These are phyloP conservation scores for Elaeagnus macrophylla DNA, from an alignment of 306 rosid genomes.

Conservation along the genomic window DNA sequence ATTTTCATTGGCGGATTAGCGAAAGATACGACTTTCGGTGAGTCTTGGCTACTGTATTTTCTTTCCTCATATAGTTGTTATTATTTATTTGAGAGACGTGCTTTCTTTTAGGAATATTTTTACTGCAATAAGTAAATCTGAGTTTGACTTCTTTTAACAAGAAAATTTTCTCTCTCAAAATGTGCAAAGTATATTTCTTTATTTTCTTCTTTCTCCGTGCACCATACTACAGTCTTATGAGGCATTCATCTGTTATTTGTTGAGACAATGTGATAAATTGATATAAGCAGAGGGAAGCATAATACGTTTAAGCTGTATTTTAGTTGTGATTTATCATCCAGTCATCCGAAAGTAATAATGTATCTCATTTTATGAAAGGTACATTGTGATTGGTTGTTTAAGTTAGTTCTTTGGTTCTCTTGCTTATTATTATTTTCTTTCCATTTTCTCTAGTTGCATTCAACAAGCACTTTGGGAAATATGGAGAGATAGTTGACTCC, in stretches of 20 bases:
- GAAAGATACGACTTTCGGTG: conserved; percentile 70
- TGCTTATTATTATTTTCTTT: background rate
- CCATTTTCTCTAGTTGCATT: conserved; percentile 43
- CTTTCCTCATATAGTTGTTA: no score
- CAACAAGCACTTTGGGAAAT: conserved; percentile 72
- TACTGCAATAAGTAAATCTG: background rate
- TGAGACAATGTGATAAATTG: background rate
- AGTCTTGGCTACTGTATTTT: background rate
- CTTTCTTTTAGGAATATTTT: background rate
- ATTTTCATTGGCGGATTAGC: conserved; percentile 95
- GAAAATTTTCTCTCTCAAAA: background rate
- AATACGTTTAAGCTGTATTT: background rate
- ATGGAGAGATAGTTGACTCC: conserved; percentile 85
- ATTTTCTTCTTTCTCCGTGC: background rate
- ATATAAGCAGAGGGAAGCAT: no score
- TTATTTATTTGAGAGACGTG: background rate
- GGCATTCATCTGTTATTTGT: background rate
- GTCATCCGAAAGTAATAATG: background rate
- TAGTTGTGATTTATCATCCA: background rate
- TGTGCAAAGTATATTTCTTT: background rate
- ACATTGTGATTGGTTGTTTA: background rate
- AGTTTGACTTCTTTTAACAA: no score
- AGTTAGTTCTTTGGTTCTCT: background rate
- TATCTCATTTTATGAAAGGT: background rate
- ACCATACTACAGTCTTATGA: background rate